Base-by-base conservation (phyloP, 495 filamentous ascomycete species). In the Cairneyella variabilis region DNA sequence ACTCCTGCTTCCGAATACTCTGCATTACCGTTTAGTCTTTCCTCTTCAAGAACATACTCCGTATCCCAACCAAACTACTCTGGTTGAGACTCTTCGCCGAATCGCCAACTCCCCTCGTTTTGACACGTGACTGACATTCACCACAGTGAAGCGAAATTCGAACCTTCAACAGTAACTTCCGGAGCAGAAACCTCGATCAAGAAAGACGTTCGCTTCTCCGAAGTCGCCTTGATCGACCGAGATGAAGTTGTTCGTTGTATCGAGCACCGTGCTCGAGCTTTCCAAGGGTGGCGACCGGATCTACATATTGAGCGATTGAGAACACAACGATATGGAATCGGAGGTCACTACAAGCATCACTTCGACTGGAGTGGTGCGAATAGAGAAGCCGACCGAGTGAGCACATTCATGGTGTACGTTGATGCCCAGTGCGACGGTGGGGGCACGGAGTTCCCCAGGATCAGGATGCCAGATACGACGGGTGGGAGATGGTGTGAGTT, bases 401-500 rank as follows among this genome's bases (percentile, higher is more conserved):
- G 71, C 37, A 80, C 72, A 3, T 85, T 85, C 55, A 84, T 85
- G 78, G 82, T 84, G 2, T 86, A 84, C 59, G 63, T 86, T 7
- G 71, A 70, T 12, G 79, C 68, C 1, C 69, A 79, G 36, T 83
- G 80, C 59, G 66, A 67, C n/a, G 80, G 83, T 0, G 83, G 82
- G 0, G 83, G 82, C 4, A 84, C 81, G 23, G 73, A 83, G 59
- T 84, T 84, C 52, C 81, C 81, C 18, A 54, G 61, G 30, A 30
- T 63, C 0, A 51, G 25, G 20, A 64, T 73, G 20, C 57, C 57
- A 2, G 36, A 48, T 40, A 27, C 37, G 16, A 23, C 26, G 23
- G 56, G 45, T 2, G 52, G 52, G 8, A 48, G 53, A 23, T 66
- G 66, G 67, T 72, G 71, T 54, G 47, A 60, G 45, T 68, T 67